Evolutionary conservation across 208 protist genomes (phyloP).

Genomic region (Trichomonas tenax): DNA sequence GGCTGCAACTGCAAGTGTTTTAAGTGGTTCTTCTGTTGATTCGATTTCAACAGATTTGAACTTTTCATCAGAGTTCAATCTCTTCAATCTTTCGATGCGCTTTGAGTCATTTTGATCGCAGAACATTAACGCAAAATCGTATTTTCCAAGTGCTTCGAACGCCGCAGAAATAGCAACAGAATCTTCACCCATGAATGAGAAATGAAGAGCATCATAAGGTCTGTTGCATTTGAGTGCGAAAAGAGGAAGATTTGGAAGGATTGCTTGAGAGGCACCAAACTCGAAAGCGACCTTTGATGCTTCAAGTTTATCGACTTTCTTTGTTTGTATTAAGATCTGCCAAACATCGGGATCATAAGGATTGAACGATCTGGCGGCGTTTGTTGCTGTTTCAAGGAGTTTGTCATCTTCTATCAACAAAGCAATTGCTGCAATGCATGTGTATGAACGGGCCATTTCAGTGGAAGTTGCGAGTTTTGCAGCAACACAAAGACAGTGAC

Average conservation of each 20-base stretch:
- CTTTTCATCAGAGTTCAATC: neutral
- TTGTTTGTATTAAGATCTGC: neutral
- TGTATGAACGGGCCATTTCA: neutral
- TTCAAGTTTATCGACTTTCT: neutral
- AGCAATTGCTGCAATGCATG: neutral
- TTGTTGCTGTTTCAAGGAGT: neutral
- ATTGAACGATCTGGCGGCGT: neutral
- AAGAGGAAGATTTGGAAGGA: neutral
- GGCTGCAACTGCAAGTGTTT: neutral
- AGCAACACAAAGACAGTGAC: neutral
- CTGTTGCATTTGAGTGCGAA: neutral
- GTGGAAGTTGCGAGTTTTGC: neutral
- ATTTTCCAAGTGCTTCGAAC: neutral
- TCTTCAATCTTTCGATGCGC: neutral
- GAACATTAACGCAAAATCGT: neutral
- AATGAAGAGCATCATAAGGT: neutral
- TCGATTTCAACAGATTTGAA: neutral
- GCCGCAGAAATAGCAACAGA: neutral
- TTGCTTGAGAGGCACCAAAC: neutral
- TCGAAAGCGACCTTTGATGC: neutral
- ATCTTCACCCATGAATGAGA: neutral
- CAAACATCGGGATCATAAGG: slow-evolving; percentile 15
- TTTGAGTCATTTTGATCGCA: neutral
- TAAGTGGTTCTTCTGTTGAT: neutral
- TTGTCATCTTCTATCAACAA: neutral